Conservation (phyloP, 2,329 filamentous ascomycete species). For the Verticillium albo-atrum region DNA sequence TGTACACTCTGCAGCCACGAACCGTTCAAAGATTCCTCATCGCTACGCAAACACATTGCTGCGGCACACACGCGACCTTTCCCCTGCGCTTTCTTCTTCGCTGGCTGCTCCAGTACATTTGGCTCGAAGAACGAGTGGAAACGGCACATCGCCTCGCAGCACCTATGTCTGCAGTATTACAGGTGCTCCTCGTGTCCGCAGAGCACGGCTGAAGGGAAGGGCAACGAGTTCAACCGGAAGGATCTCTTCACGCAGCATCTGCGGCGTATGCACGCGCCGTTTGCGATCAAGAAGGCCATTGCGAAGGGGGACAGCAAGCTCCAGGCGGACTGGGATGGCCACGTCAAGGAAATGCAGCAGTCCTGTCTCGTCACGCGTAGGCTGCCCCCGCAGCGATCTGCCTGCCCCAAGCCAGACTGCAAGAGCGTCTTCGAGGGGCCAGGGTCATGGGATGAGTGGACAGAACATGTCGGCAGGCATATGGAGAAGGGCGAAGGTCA, state of each 20-base stretch:
- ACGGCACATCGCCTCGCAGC: conserved; percentile 85
- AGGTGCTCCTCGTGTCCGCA: conserved; percentile 58
- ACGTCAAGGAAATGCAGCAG: conserved; percentile 65
- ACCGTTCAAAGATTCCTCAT: conserved; percentile 64
- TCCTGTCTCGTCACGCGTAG: conserved; percentile 70
- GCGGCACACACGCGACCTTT: conserved; percentile 71
- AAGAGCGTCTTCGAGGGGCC: conserved; percentile 64
- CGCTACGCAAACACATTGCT: conserved; percentile 62
- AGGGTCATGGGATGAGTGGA: conserved; percentile 82
- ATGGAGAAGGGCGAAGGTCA: conserved; percentile 70
- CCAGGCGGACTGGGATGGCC: conserved; percentile 58
- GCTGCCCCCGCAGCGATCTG: conserved; percentile 63
- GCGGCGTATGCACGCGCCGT: conserved; percentile 84
- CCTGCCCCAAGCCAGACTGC: conserved; percentile 71
- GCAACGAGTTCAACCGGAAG: conserved; percentile 83
- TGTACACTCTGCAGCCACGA: conserved; percentile 59
- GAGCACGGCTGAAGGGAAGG: conserved; percentile 49
- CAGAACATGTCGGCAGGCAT: conserved; percentile 87
- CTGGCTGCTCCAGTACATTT: conserved; percentile 79
- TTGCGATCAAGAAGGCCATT: conserved; percentile 54
- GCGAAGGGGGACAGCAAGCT: conserved; percentile 55
- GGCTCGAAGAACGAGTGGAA: conserved; percentile 98
- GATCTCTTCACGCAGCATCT: conserved; percentile 94
- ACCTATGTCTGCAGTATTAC: conserved; percentile 67
- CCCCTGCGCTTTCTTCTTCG: conserved; percentile 79